A percentile compares a stretch with the other conserved stretches of the same genome.
phyloP scores from a whole-genome alignment of 192 early-diverging fungal genomes.

The Umbelopsis vinacea region DNA sequence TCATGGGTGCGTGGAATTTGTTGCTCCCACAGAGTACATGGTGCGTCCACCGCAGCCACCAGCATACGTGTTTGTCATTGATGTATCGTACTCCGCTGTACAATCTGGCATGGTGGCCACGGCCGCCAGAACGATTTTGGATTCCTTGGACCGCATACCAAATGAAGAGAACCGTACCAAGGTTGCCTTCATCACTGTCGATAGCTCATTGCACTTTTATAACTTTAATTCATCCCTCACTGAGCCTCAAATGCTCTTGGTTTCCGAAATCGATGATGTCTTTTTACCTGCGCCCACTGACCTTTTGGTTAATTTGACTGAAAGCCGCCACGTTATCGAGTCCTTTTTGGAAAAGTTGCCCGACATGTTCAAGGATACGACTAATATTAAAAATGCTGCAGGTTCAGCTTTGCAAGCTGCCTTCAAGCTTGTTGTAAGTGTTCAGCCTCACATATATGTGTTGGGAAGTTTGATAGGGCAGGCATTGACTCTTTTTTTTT shows the following conservation, averaged over 20 bases:
- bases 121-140: slow-evolving; percentile 80
- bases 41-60: slow-evolving; percentile 96
- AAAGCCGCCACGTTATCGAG: slow-evolving; percentile 78
- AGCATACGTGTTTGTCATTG: slow-evolving; percentile 91
- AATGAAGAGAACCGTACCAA: slow-evolving; percentile 89
- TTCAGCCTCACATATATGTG: background rate
- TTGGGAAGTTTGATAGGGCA: background rate
- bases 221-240: slow-evolving; percentile 71
- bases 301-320: slow-evolving; percentile 85
- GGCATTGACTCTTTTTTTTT: slow-evolving; percentile 36
- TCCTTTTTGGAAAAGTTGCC: slow-evolving; percentile 71
- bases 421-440: slow-evolving; percentile 74
- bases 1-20: slow-evolving; percentile 88
- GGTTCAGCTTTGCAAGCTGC: slow-evolving; percentile 85
- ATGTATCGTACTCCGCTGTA: slow-evolving; percentile 90
- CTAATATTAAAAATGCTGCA: slow-evolving; percentile 77
- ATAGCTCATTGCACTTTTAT: slow-evolving; percentile 89
- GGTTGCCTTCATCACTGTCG: slow-evolving; percentile 89
- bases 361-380: slow-evolving; percentile 87
- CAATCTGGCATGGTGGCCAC: slow-evolving; percentile 84
- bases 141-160: slow-evolving; percentile 83
- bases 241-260: slow-evolving; percentile 95
- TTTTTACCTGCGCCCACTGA: slow-evolving; percentile 90
- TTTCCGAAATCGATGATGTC: slow-evolving; percentile 88
- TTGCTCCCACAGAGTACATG: slow-evolving; percentile 98